Conservation (phyloP, 139 green algal genomes). For the Picochlorum sp. region DNA sequence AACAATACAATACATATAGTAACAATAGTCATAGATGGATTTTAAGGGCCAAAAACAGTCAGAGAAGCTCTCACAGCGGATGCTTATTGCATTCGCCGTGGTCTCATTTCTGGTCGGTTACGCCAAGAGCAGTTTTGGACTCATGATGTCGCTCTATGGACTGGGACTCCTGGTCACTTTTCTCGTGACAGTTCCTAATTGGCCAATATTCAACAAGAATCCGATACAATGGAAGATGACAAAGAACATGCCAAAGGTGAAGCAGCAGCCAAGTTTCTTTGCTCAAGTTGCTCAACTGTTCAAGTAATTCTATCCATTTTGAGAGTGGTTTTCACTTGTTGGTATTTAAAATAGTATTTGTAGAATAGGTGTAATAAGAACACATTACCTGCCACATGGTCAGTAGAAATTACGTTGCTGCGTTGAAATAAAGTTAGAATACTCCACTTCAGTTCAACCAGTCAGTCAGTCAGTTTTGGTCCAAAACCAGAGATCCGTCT, state of each 20-base stretch:
- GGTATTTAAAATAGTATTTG: no score
- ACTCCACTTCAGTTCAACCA: no score
- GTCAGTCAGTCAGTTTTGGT: no score
- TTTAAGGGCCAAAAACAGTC: slow-evolving; percentile 19
- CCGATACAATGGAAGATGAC: slow-evolving; percentile 5
- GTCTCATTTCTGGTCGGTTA: slow-evolving; percentile 15
- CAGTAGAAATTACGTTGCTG: no score
- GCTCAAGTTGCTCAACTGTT: no score
- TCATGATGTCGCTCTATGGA: slow-evolving; percentile 17
- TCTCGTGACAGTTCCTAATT: slow-evolving; percentile 8
- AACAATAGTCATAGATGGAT: slow-evolving; percentile 7
- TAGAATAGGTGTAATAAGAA: no score
- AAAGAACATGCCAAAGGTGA: background rate
- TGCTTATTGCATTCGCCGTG: background rate
- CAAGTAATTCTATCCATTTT: no score
- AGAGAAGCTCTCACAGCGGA: background rate
- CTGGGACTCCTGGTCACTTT: slow-evolving; percentile 3
- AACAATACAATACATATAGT: background rate
- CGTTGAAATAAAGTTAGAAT: no score
- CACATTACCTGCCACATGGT: no score
- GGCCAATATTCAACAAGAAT: slow-evolving; percentile 21
- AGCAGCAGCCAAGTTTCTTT: background rate
- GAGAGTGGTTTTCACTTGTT: no score
- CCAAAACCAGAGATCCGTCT: no score
- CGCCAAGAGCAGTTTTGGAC: slow-evolving; percentile 2